Evolutionary conservation across 2,329 filamentous ascomycete species (phyloP).

Genomic region (Coleophoma crateriformis): DNA sequence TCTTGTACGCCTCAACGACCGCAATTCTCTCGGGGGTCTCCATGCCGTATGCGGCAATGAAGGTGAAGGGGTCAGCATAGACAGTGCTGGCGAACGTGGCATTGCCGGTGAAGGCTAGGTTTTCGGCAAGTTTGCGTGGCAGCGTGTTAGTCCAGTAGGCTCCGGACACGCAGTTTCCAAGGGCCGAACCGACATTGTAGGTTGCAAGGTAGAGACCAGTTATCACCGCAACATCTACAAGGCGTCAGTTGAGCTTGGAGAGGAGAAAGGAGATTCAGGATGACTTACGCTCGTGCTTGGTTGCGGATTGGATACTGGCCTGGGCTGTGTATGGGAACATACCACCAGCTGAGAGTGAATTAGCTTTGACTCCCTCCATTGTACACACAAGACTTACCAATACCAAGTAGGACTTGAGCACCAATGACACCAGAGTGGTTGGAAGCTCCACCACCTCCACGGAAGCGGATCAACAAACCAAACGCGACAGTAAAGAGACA

Average conservation of each 20-base stretch:
- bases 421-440: slow-evolving; percentile 53
- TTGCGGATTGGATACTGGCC: slow-evolving; percentile 43
- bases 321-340: slow-evolving; percentile 48
- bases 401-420: slow-evolving; percentile 55
- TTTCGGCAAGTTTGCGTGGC: slow-evolving; percentile 39
- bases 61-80: slow-evolving; percentile 30
- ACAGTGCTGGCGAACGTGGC: slow-evolving; percentile 29
- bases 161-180: slow-evolving; percentile 53
- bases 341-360: slow-evolving; percentile 35
- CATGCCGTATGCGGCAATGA: slow-evolving; percentile 30
- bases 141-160: slow-evolving; percentile 61
- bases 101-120: slow-evolving; percentile 49
- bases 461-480: slow-evolving; percentile 57
- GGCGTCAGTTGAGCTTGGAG: not conserved
- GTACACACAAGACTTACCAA: slow-evolving; percentile 20
- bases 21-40: slow-evolving; percentile 31
- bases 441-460: slow-evolving; percentile 40
- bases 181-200: slow-evolving; percentile 56
- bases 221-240: slow-evolving; percentile 45
- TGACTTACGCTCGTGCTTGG: slow-evolving; percentile 40
- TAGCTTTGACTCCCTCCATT: not conserved
- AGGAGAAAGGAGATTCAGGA: no score
- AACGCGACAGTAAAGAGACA: slow-evolving; percentile 59
- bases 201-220: slow-evolving; percentile 57
- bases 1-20: slow-evolving; percentile 26